phyloP scores from a whole-genome alignment of 1,284 basidiomycete genomes.

The Takashimella tepidaria region DNA sequence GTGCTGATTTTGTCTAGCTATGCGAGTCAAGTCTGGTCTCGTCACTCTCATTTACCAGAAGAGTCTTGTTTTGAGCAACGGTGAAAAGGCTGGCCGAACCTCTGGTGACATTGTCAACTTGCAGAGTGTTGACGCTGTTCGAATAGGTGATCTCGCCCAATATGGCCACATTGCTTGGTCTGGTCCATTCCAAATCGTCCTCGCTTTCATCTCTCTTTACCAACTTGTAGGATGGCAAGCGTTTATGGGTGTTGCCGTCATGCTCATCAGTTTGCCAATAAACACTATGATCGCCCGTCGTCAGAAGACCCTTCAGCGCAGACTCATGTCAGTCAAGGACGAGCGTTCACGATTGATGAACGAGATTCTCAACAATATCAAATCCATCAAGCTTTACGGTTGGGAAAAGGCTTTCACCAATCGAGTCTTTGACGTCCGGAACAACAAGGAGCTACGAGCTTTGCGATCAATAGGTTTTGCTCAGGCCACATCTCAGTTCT shows the following conservation, averaged over 20 bases:
- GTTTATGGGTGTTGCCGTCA: constrained; percentile 86
- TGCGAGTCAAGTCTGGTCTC: constrained; percentile 84
- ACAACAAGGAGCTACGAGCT: constrained; percentile 76
- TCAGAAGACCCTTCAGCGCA: constrained; percentile 72
- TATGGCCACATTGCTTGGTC: constrained; percentile 58
- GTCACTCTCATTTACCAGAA: constrained; percentile 83
- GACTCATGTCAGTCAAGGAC: constrained; percentile 85
- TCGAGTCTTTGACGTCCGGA: constrained; percentile 68
- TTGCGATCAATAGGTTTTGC: constrained; percentile 73
- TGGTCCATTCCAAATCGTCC: constrained; percentile 59
- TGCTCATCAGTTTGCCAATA: constrained; percentile 71
- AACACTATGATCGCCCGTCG: constrained; percentile 71
- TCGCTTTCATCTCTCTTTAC: constrained; percentile 87
- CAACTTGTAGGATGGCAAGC: constrained; percentile 84
- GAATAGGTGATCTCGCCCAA: constrained; percentile 80
- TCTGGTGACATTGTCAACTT: constrained; percentile 92
- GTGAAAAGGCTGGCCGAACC: constrained; percentile 65
- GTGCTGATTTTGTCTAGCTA: constrained; percentile 59
- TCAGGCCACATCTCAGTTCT: constrained; percentile 44
- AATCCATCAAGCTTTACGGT: constrained; percentile 57
- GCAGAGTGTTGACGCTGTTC: constrained; percentile 75
- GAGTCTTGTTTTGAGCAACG: constrained; percentile 74
- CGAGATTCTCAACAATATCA: constrained; percentile 76
- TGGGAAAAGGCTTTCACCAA: constrained; percentile 78
- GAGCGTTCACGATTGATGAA: constrained; percentile 53